Base-by-base conservation (phyloP, 164 flowering plant species). In the Macadamia tetraphylla region DNA sequence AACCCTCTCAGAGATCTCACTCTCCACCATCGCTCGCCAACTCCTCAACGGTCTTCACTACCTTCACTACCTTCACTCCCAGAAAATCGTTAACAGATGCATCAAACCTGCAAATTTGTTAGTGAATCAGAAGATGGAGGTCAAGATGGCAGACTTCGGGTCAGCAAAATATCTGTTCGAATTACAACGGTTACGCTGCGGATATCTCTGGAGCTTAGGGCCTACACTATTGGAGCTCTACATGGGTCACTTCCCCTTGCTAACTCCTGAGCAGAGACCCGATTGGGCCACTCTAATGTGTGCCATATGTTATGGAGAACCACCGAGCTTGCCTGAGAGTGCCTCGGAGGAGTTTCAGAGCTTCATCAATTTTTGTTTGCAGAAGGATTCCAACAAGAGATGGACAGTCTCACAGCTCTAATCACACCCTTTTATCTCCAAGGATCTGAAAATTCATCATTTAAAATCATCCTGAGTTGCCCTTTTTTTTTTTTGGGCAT, bases 261-360 rank as follows among this genome's bases (percentile, higher is more conserved):
- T 86, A 60, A 70, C 76, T 8, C 72, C 88, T 6, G 94, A 88
- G 14, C 89, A 90, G 71, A 75, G 85, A 51, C 91, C 93, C 63
- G 91, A 90, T 62, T 88, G 93, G 93, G 90, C 93, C 2, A 83
- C 90, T 11, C 75, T 90, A 44, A 88, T 90, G 96, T 88, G 91
- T 63, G 89, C 89, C 4, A 88, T 90, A 3, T 90, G 96, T 67
- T 88, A 88, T 71, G 91, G 89, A 0, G 91, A 90, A 1, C 81
- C 85, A 17, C 93, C 40, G 5, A 35, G 40, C 40, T 35, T 35
- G 40, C 40, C 40, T 35, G 40, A 35, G 40, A 35, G 40, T 1
- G 82, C 76, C 9, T 88, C 96, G 51, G 72, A 63, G 12, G 86
- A 84, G 66, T 88, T 90, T 43, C 70, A 81, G 63, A 75, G 78